Evolutionary conservation across 345 rosid genomes (phyloP), one percentile per base, ranked within the genome.

Genomic region (Eucalyptus erythrocorys): DNA sequence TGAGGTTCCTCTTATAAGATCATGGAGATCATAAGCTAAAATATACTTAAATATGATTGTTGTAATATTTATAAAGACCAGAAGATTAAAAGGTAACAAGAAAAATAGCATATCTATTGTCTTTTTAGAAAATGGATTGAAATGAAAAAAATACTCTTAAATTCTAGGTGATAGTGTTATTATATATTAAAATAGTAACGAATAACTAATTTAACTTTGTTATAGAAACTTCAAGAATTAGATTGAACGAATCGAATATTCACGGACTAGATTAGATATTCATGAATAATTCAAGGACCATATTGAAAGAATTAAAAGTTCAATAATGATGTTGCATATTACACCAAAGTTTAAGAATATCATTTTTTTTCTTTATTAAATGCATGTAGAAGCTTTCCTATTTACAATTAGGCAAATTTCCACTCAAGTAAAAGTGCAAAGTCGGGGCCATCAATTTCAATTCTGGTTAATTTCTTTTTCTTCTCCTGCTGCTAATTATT

Each of bases 111-210:
- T 19, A 21, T 76, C 14, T 21, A 11, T 22, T 37, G 0, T 19
- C 21, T 12, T 37, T 37, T 19, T 19, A 37, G 2, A 37, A 76
- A 37, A 37, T 37, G 27, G 8, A 37, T 21, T 19, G 45, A 37
- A 37, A 76, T 76, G 82, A 19, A 71, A 64, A 61, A 32, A 66
- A 7, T 32, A 32, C 12, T 32, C 40, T 32, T 8, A 71, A 34
- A 71, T 17, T 71, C 81, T 19, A 17, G 43, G 24, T 17, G 22
- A 5, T 37, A 10, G 45, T 34, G 24, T 17, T 16, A 68, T 68
- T 0, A 0, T 3, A 17, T 68, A 40, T 68, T 68, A 19, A 16
- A 68, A 34, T 68, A 1, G 80, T 5, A 15, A 66, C 2, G 0
- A n/a, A 66, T n/a, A 66, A 66, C 40, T n/a, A 4, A 66, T 66